Percentiles rank a stretch among this genome's conserved stretches.
Conservation (phyloP, 2,329 filamentous ascomycete genomes). For the Myrmaecium sp. region DNA sequence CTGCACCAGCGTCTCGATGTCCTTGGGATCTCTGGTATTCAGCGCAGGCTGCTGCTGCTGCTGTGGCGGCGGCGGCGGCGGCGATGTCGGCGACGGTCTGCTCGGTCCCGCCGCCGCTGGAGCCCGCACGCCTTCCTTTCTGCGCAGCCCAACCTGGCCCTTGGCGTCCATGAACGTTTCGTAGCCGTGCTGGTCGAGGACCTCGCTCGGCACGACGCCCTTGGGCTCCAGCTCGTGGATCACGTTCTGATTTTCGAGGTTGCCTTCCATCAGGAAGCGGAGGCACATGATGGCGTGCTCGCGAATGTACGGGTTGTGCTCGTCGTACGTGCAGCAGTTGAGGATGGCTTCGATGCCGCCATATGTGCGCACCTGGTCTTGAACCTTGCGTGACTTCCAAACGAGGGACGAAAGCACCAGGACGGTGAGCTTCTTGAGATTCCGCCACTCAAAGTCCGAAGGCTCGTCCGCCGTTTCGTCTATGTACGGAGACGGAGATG, state of each 20-base stretch:
- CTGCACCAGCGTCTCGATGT: conserved; percentile 26
- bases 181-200: conserved; percentile 31
- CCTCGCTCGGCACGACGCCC: conserved; percentile 26
- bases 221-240: conserved; percentile 41
- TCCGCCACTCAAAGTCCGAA: conserved; percentile 54
- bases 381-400: conserved; percentile 71
- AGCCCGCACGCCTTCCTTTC: conserved; percentile 17
- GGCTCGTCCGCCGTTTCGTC: conserved; percentile 37
- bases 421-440: conserved; percentile 84
- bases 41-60: conserved; percentile 2
- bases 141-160: conserved; percentile 29
- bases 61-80: not conserved
- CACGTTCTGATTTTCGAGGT: conserved; percentile 54
- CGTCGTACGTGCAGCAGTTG: conserved; percentile 80
- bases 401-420: conserved; percentile 78
- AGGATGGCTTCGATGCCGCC: conserved; percentile 77
- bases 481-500: conserved; percentile 29
- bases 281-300: conserved; percentile 49
- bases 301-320: conserved; percentile 85
- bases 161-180: conserved; percentile 33
- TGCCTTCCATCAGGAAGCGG: conserved; percentile 48
- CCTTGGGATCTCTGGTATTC: conserved; percentile 12
- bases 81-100: not conserved
- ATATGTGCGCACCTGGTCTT: conserved; percentile 71
- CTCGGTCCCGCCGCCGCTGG: conserved; percentile 6